Evolutionary conservation across 2,329 filamentous ascomycete species (phyloP).

Genomic region (Beauveria pseudobassiana): DNA sequence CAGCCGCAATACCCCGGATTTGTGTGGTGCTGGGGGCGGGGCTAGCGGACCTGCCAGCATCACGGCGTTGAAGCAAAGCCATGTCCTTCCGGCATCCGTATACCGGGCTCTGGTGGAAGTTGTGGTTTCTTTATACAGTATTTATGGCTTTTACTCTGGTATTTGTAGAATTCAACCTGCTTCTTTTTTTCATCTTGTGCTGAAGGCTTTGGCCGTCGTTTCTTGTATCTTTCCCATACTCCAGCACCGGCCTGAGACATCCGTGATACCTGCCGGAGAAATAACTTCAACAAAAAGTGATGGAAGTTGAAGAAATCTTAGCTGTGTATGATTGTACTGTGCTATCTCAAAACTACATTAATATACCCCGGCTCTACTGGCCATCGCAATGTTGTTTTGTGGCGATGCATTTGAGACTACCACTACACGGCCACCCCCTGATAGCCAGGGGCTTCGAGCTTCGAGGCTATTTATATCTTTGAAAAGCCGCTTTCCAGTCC

Average conservation of each 20-base stretch:
- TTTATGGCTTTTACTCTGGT: not conserved
- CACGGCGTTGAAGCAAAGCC: not conserved
- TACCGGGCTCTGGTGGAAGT: not conserved
- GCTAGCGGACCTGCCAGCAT: not conserved
- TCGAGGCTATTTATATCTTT: not conserved
- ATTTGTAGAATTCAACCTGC: too few species aligned
- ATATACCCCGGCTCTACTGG: not conserved
- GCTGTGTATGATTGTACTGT: too few species aligned
- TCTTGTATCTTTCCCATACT: not conserved
- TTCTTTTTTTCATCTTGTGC: not conserved
- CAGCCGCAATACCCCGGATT: conserved; percentile 9
- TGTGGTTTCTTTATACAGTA: not conserved
- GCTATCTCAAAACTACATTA: too few species aligned
- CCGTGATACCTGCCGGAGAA: not conserved
- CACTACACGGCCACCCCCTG: not conserved
- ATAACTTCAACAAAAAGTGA: not conserved
- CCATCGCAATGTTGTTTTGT: not conserved
- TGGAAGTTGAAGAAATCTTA: too few species aligned
- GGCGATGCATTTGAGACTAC: not conserved
- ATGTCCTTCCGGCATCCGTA: not conserved
- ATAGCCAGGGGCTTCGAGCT: not conserved
- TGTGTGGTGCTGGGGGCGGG: not conserved
- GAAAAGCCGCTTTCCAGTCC: not conserved
- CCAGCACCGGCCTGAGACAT: not conserved
- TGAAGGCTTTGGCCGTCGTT: not conserved